phyloP scores from a whole-genome alignment of 257 asterid genomes.

The Solanum raphanifolium region DNA sequence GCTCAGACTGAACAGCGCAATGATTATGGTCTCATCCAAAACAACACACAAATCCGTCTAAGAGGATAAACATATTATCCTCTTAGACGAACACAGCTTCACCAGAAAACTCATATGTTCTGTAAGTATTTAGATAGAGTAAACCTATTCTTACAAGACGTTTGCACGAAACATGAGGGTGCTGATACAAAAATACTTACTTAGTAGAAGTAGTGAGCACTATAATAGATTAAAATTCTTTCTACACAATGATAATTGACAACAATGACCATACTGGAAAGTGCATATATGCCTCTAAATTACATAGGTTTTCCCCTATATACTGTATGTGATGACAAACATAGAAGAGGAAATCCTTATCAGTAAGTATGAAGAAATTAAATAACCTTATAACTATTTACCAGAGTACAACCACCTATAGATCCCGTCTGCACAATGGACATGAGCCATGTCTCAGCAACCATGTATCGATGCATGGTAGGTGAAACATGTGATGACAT shows the following conservation, averaged over 20 bases:
- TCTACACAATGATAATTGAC: slow-evolving; percentile 24
- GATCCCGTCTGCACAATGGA: slow-evolving; percentile 77
- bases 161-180: not conserved
- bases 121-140: not conserved
- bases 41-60: not conserved
- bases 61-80: not conserved
- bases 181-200: not conserved
- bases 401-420: slow-evolving; percentile 23
- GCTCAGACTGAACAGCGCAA: not conserved
- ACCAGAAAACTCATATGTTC: not conserved
- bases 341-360: slow-evolving; percentile 14
- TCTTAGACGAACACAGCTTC: not conserved
- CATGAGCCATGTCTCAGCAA: slow-evolving; percentile 74
- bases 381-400: slow-evolving; percentile 14
- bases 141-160: not conserved
- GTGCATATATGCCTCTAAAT: slow-evolving; percentile 13
- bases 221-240: slow-evolving; percentile 17
- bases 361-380: slow-evolving; percentile 24
- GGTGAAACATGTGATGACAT: slow-evolving; percentile 74
- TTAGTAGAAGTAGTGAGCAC: not conserved
- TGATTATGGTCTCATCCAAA: not conserved
- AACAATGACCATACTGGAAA: slow-evolving; percentile 22
- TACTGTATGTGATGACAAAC: slow-evolving; percentile 15
- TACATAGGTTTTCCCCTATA: slow-evolving; percentile 13
- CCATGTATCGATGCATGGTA: slow-evolving; percentile 76